A percentile compares a stretch with the other conserved stretches of the same genome.
phyloP scores from a whole-genome alignment of 306 rosid species.

The Lotus japonicus region DNA sequence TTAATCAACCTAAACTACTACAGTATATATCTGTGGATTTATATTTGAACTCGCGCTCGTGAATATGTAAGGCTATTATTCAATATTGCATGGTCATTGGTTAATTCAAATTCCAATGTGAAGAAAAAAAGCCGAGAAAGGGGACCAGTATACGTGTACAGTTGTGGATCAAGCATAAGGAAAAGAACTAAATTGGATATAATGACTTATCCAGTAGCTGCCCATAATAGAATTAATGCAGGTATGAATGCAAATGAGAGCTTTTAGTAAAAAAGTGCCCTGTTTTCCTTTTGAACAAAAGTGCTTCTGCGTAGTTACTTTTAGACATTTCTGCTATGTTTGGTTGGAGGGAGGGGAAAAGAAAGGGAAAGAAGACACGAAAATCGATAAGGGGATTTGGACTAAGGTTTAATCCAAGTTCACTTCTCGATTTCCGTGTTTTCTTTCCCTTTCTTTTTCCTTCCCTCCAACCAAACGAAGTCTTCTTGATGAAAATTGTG shows the following conservation, averaged over 20 bases:
- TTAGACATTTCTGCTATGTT: constrained; percentile 19
- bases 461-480: no score
- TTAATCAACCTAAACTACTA: no score
- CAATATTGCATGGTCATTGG: neutral
- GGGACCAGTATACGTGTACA: neutral
- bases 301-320: neutral
- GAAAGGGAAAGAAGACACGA: no score
- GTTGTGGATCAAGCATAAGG: constrained; percentile 2
- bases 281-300: neutral
- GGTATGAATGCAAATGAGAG: neutral
- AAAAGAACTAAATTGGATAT: neutral
- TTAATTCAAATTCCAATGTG: neutral
- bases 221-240: neutral
- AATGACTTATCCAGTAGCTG: constrained; percentile 11
- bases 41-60: no score
- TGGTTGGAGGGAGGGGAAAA: no score
- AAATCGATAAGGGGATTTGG: no score
- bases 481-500: neutral
- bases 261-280: neutral
- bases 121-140: neutral
- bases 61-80: no score
- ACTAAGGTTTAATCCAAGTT: no score
- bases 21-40: neutral
- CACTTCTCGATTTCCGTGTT: no score
- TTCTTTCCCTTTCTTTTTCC: no score